Conservation (phyloP, 805 yeast genomes). For the Lipomyces orientalis region DNA sequence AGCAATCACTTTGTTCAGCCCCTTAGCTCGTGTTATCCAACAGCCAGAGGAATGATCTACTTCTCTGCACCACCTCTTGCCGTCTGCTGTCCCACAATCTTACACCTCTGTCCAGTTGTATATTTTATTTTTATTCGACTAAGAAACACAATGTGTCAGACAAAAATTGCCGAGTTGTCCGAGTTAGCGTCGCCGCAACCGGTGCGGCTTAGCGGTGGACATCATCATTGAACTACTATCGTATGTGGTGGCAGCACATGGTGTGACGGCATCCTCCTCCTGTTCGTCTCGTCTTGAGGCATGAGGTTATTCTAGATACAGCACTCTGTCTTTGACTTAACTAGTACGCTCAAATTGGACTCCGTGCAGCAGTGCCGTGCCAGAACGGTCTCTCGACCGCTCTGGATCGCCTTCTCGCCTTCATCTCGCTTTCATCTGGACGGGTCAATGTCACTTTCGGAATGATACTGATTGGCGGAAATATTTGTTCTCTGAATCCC, state of each 20-base stretch:
- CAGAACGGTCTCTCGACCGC: background rate
- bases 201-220: background rate
- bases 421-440: background rate
- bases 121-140: too few species aligned
- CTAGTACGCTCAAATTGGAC: background rate
- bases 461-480: background rate
- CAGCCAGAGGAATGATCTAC: background rate
- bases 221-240: too few species aligned
- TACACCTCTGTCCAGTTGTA: too few species aligned
- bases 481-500: background rate
- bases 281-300: background rate
- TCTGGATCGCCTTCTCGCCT: background rate
- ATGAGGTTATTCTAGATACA: background rate
- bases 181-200: background rate
- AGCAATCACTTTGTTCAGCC: too few species aligned
- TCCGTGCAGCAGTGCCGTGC: background rate
- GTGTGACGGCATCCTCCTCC: too few species aligned
- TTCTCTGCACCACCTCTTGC: background rate
- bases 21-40: background rate
- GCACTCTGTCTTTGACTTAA: background rate
- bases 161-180: too few species aligned
- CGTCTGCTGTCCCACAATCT: background rate
- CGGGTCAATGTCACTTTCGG: background rate
- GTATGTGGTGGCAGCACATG: too few species aligned
- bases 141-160: too few species aligned